Base-by-base conservation (phyloP, 1,139 yeast genomes). In the Hanseniaspora gamundiae region DNA sequence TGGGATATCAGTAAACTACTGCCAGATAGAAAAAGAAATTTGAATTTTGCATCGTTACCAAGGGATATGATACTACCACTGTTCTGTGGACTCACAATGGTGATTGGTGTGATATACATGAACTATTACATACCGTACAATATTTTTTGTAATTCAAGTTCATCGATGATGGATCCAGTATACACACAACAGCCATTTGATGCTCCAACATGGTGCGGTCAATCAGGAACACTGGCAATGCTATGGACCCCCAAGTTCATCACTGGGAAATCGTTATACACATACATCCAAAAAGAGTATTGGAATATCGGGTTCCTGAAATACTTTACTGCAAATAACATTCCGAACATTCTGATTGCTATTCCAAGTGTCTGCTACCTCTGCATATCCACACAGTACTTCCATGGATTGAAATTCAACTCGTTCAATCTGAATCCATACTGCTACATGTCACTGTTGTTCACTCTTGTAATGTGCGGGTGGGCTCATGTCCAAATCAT, bases 401-500 rank as follows among this genome's bases (percentile, higher is more conserved):
- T 67, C 49, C 52, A 56, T 19, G 44, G 47, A 30, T 52, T 50
- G 9, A 51, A 50, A 41, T 59, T 53, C 5, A 21, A 19, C 41
- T 44, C 43, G 11, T 41, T 52, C 26, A 56, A 58, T 16, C 47
- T 67, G 39, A 59, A 64, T 47, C 75, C 80, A 24, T 49, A 68
- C 21, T 48, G 73, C 14, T 51, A 67, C 16, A 62, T 76, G 2
- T 62, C 74, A 19, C 43, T 54, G 0, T 53, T 71, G 0, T 66
- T 80, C 47, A 48, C 79, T 3, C 42, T 74, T 4, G 66, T 80
- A 4, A 77, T 80, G 4, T 43, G 78, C 2, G 64, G 77, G 42
- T 68, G 79, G 51, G 82, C 93, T 76, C 91, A 91, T 59, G 83
- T 81, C 35, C 98, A 91, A 61, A 86, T 88, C 38, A 68, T 88